Base-by-base conservation (phyloP, 164 flowering plant genomes). In the Cinnamomum chago region DNA sequence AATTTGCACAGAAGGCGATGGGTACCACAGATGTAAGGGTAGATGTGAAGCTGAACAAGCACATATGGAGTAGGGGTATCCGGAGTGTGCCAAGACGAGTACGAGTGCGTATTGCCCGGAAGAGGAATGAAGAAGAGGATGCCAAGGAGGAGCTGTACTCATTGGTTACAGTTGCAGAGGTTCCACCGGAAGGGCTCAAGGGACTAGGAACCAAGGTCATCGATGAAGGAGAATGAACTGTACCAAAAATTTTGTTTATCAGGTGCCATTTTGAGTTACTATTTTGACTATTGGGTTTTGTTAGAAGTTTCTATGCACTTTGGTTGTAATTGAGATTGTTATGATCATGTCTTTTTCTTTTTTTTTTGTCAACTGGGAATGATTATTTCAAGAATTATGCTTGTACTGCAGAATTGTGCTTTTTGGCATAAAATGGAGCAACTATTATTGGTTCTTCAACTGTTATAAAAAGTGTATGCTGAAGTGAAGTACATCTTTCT, bases 91-190 rank as follows among this genome's bases (percentile, higher is more conserved):
- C 77, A 4, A 68, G 74, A 27, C 68, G 74, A 11, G 78, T 65
- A 10, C 74, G 78, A 4, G 78, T 76, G 69, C 74, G 78, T 28
- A 76, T 76, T 71, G 73, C 78, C 20, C 74, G 78, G 12, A 76
- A 76, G 78, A 76, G 78, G 66, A 76, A 76, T 52, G 78, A 76
- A 50, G 78, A 76, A 47, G 78, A 76, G 51, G 78, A 76, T 72
- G 78, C 75, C 3, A 76, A 76, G 70, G 78, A 76, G 50, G 75
- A 76, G 75, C 78, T 76, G 20, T 76, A 65, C 74, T 76, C 75
- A 1, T 33, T 76, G 58, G 78, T 76, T 27, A 76, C 75, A 2
- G 78, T 76, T 25, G 74, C 78, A 27, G 78, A 76, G 28, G 65
- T 75, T 67, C 77, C 77, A 67, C 67, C 67, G 1, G 77, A 75